Evolutionary conservation across 345 rosid genomes (phyloP).

Genomic region (Draba incana): DNA sequence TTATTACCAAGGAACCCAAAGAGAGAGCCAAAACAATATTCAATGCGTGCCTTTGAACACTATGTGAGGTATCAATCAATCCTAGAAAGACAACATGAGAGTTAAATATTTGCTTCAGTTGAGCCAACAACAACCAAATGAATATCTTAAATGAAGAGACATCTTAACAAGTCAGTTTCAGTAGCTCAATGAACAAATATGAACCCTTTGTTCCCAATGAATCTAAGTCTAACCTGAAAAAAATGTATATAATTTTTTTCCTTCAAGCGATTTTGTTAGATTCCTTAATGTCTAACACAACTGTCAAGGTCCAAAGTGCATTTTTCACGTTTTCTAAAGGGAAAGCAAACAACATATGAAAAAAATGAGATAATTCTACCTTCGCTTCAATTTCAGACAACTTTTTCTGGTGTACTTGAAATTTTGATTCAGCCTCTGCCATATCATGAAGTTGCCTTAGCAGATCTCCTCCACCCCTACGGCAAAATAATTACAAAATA

Average conservation of each 20-base stretch:
- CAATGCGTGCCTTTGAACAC: conserved; percentile 16
- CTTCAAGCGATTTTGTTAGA: background rate
- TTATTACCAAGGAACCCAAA: background rate
- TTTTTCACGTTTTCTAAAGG: background rate
- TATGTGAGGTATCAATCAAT: conserved; percentile 4
- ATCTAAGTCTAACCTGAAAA: background rate
- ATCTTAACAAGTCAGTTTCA: conserved; percentile 17
- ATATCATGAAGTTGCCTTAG: conserved; percentile 78
- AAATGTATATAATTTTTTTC: background rate
- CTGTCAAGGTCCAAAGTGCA: background rate
- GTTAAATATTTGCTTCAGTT: conserved; percentile 9
- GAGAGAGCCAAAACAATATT: conserved; percentile 14
- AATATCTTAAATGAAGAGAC: conserved; percentile 6
- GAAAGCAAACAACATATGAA: conserved; percentile 9
- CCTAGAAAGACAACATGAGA: conserved; percentile 23
- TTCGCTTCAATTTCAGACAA: conserved; percentile 74
- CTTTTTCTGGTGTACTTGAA: conserved; percentile 61
- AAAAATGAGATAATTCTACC: conserved; percentile 45
- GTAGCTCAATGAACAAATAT: conserved; percentile 8
- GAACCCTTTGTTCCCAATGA: background rate
- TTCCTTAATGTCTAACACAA: conserved; percentile 5
- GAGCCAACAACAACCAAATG: conserved; percentile 19
- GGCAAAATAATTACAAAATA: conserved; percentile 16
- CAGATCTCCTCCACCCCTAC: conserved; percentile 84
- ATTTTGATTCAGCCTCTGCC: conserved; percentile 75